A percentile compares a stretch with the other conserved stretches of the same genome.
phyloP scores from a whole-genome alignment of 164 flowering plant species.

The Nelumbo lutea region DNA sequence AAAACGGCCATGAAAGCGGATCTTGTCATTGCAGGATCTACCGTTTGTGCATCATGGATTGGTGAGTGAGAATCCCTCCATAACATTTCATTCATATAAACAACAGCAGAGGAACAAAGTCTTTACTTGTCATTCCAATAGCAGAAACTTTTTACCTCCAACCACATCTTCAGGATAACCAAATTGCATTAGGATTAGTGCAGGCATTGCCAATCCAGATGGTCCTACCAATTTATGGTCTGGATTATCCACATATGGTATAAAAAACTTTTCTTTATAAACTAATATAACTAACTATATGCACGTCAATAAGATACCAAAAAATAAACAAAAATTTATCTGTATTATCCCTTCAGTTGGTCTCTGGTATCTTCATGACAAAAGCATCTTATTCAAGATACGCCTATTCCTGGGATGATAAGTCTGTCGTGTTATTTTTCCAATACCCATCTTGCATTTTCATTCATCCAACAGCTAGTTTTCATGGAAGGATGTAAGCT shows the following conservation, averaged over 20 bases:
- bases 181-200: neutral
- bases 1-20: conserved; percentile 90
- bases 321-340: too few species aligned
- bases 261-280: too few species aligned
- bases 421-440: neutral
- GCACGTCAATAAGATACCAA: too few species aligned
- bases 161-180: neutral
- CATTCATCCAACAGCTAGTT: neutral
- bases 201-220: neutral
- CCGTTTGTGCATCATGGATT: conserved; percentile 94
- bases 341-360: too few species aligned
- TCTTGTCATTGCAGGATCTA: conserved; percentile 97
- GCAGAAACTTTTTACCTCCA: neutral
- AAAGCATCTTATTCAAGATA: too few species aligned
- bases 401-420: too few species aligned
- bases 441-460: neutral
- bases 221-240: neutral
- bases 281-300: too few species aligned
- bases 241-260: neutral
- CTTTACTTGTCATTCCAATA: neutral
- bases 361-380: too few species aligned
- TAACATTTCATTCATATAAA: neutral
- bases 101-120: neutral
- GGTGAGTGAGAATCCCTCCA: conserved; percentile 47
- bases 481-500: too few species aligned